Evolutionary conservation across 768 basidiomycete genomes (phyloP).

Genomic region (Russula brevipes): DNA sequence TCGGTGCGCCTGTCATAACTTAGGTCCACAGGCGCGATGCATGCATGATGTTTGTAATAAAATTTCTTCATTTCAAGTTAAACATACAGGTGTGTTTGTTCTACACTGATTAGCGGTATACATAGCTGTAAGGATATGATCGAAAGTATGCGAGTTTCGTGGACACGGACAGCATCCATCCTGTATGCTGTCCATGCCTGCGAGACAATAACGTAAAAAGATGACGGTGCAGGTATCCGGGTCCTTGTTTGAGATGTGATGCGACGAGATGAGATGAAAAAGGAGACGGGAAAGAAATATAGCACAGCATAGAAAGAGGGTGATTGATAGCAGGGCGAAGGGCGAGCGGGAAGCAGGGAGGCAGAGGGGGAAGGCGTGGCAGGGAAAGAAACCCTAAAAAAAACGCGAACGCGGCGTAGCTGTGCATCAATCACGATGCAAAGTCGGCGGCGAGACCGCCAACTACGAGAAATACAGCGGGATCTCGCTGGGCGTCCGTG

Average conservation of each 20-base stretch:
- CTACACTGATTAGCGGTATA: too few species aligned
- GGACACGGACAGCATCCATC: background rate
- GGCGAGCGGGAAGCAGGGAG: background rate
- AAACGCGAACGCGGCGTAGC: background rate
- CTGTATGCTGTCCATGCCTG: background rate
- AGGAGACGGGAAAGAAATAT: background rate
- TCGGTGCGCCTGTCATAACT: too few species aligned
- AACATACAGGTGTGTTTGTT: background rate
- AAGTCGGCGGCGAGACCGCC: background rate
- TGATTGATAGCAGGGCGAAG: background rate
- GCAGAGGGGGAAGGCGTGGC: background rate
- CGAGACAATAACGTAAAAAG: slow-evolving; percentile 7
- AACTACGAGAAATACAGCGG: background rate
- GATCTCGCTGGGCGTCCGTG: background rate
- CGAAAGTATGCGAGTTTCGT: background rate
- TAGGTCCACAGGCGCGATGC: too few species aligned
- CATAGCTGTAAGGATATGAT: too few species aligned
- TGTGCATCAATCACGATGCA: background rate
- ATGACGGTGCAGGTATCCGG: slow-evolving; percentile 8
- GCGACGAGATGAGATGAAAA: background rate
- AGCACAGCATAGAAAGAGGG: background rate
- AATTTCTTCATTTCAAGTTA: background rate
- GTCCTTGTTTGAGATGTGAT: background rate
- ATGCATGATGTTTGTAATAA: background rate
- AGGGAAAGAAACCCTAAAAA: background rate